Evolutionary conservation across 192 early-diverging fungal genomes (phyloP), one percentile per base, ranked within the genome.

Genomic region (Backusella parvicylindrica): DNA sequence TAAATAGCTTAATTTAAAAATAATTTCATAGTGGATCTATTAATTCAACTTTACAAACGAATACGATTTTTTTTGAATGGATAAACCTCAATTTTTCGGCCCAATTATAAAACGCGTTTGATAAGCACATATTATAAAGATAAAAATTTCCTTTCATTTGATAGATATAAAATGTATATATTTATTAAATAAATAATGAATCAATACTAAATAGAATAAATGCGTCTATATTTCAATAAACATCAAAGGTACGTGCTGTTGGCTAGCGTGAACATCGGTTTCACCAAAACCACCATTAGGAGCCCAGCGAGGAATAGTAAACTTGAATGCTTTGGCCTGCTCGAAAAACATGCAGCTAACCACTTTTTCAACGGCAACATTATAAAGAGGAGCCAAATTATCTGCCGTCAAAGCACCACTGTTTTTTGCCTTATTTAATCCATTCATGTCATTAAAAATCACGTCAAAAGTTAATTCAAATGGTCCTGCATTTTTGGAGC

Each of bases 151-250:
- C n/a, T n/a, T n/a, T n/a, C n/a, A n/a, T n/a, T n/a, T n/a, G n/a
- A 3, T 35, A 35, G 2, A 35, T 35, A 35, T 35, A 35, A 35
- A 35, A 35, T 35, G 33, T 35, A 2, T 43, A 12, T 43, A 12
- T 43, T 43, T 15, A 26, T 28, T 56, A 2, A 56, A 56, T 56
- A 56, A 2, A 56, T 1, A 38, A 38, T n/a, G n/a, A n/a, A n/a
- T n/a, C n/a, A 38, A 38, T 9, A 38, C 6, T 6, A 60, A 60
- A 1, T 11, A 13, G 3, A 60, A 2, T 0, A 60, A 26, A 60
- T 5, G 8, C 4, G 11, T 60, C 77, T 28, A 82, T 75, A 35
- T 82, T 88, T 66, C 31, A 43, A 65, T 38, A 68, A 67, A 74
- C 73, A 74, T 74, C 1, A 74, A 26, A 15, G 73, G 64, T 32